Conservation (phyloP, 2,329 filamentous ascomycete genomes). For the Xylariaceae sp. region DNA sequence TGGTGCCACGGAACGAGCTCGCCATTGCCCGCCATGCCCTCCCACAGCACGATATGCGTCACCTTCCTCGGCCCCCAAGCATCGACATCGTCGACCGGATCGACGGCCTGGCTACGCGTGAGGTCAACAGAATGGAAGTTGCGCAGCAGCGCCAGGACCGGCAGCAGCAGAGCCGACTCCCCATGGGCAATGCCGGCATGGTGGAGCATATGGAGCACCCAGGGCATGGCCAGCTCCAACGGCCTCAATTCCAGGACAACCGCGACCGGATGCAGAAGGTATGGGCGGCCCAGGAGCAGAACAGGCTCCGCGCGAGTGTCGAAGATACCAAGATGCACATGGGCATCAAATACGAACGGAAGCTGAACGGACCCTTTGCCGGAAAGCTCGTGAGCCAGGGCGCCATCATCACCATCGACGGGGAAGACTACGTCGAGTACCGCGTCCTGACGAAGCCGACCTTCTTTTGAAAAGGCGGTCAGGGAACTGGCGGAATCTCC, state of each 20-base stretch:
- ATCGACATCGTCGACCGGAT: conserved; percentile 41
- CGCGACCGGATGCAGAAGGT: conserved; percentile 50
- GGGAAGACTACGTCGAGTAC: conserved; percentile 63
- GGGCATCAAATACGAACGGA: conserved; percentile 59
- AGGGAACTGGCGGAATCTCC: too few relatives aligned
- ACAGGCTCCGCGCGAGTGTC: conserved; percentile 26
- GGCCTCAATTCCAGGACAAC: conserved; percentile 42
- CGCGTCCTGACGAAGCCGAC: conserved; percentile 58
- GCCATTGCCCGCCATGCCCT: conserved; percentile 29
- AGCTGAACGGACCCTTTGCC: conserved; percentile 53
- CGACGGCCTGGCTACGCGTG: conserved; percentile 44
- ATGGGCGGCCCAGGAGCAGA: conserved; percentile 48
- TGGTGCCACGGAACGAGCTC: conserved; percentile 25
- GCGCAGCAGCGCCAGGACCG: conserved; percentile 47
- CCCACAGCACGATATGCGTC: conserved; percentile 33
- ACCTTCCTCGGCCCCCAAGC: conserved; percentile 29
- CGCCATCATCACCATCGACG: conserved; percentile 58
- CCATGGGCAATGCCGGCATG: conserved; percentile 15
- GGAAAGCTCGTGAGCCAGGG: conserved; percentile 60
- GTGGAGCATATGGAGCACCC: conserved; percentile 13
- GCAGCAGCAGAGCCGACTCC: conserved; percentile 39
- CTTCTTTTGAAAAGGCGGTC: conserved; percentile 46
- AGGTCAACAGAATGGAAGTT: conserved; percentile 47
- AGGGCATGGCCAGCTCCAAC: conserved; percentile 21
- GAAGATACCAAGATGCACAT: conserved; percentile 53